Evolutionary conservation across 176 grass and related monocot species (phyloP).

Genomic region (Aegilops sharonensis): DNA sequence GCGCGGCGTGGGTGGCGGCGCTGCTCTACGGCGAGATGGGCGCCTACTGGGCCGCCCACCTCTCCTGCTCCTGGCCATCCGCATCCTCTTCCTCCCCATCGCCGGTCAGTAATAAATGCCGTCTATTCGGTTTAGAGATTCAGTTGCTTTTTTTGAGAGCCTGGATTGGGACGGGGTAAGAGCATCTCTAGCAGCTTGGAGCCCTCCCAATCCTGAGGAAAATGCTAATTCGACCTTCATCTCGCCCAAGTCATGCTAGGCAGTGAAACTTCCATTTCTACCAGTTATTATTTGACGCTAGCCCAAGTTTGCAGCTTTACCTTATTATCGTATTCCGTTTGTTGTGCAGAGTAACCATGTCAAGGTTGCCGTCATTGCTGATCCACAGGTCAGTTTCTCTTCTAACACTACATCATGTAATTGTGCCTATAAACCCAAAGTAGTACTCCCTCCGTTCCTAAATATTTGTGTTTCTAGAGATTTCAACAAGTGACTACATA

Average conservation of each 20-base stretch:
- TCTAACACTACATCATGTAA: background rate
- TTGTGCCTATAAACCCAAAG: background rate
- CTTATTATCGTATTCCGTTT: constrained; percentile 5
- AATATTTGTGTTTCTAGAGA: no score
- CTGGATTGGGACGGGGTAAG: background rate
- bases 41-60: constrained; percentile 74
- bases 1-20: constrained; percentile 68
- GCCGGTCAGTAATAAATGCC: constrained; percentile 29
- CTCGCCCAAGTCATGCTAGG: background rate
- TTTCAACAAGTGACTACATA: no score
- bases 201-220: background rate
- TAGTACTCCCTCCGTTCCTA: background rate
- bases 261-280: background rate
- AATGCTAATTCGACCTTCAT: background rate
- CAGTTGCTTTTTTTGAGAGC: background rate
- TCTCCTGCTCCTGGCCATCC: constrained; percentile 81
- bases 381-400: constrained; percentile 70
- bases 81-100: constrained; percentile 31
- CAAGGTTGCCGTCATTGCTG: constrained; percentile 79
- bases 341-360: constrained; percentile 53
- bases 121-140: background rate
- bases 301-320: background rate
- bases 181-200: no score
- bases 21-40: constrained; percentile 89
- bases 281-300: background rate